Evolutionary conservation across 2,329 filamentous ascomycete genomes (phyloP).

Genomic region (Hirsutella rhossiliensis): DNA sequence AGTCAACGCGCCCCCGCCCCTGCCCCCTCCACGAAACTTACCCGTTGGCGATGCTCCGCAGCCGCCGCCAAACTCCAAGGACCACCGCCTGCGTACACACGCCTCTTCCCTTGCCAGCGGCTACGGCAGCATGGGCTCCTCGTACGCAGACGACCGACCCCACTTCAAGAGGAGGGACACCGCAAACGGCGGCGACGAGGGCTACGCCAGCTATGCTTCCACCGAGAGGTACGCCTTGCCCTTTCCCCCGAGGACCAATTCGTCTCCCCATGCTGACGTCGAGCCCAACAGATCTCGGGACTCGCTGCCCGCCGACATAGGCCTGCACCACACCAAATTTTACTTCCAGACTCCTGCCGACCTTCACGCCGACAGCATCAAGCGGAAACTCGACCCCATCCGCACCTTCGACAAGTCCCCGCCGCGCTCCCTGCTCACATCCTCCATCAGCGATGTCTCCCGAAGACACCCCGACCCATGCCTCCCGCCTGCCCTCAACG

Average conservation of each 20-base stretch:
- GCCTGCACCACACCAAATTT: slow-evolving; percentile 35
- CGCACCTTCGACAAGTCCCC: slow-evolving; percentile 33
- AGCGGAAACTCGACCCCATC: slow-evolving; percentile 42
- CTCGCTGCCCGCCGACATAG: slow-evolving; percentile 27
- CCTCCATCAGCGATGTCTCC: slow-evolving; percentile 26
- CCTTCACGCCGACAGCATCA: slow-evolving; percentile 36
- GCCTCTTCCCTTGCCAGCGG: slow-evolving; percentile 20
- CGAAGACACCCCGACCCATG: slow-evolving; percentile 27
- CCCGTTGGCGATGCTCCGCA: slow-evolving; percentile 21
- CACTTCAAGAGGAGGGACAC: slow-evolving; percentile 20
- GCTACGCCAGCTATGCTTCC: slow-evolving; percentile 30
- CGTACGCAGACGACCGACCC: slow-evolving; percentile 20
- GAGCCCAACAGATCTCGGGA: slow-evolving; percentile 25
- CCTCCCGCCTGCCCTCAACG: slow-evolving; percentile 22
- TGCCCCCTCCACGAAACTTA: slow-evolving; percentile 31
- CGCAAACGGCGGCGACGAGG: slow-evolving; percentile 24
- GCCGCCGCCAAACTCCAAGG: slow-evolving; percentile 13
- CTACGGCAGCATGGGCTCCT: slow-evolving; percentile 28
- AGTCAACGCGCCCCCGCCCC: slow-evolving; percentile 27
- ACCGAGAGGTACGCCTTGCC: slow-evolving; percentile 20
- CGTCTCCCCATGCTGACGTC: neutral
- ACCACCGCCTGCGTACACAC: slow-evolving; percentile 1
- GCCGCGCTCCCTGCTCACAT: slow-evolving; percentile 30
- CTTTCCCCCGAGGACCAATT: neutral
- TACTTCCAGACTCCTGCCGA: slow-evolving; percentile 33